A percentile compares a stretch with the other conserved stretches of the same genome.
phyloP scores from a whole-genome alignment of 352 stramenopile species.

The Globisporangium apiculatum region DNA sequence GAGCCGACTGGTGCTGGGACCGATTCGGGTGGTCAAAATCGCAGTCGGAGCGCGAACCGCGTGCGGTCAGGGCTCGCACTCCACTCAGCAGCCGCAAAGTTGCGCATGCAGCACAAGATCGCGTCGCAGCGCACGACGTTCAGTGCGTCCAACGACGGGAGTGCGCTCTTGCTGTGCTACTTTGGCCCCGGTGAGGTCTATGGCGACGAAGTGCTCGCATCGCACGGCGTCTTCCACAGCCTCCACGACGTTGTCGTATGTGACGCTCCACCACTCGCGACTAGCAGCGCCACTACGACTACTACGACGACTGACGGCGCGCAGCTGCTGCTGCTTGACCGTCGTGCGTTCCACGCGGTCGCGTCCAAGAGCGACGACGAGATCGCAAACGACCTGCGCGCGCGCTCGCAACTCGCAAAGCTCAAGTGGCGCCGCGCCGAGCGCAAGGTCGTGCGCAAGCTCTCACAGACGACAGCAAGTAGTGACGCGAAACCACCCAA shows the following conservation, averaged over 20 bases:
- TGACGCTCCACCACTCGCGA: background rate
- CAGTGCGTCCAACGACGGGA: background rate
- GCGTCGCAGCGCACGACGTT: background rate
- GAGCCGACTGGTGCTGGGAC: background rate
- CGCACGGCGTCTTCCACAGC: slow-evolving; percentile 25
- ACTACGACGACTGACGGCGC: background rate
- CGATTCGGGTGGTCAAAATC: background rate
- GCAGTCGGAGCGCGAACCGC: background rate
- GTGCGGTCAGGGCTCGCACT: slow-evolving; percentile 1
- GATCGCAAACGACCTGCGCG: slow-evolving; percentile 29
- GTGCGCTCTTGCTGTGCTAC: slow-evolving; percentile 29
- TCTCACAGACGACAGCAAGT: slow-evolving; percentile 2
- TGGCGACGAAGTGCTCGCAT: slow-evolving; percentile 37
- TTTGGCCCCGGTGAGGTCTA: slow-evolving; percentile 39
- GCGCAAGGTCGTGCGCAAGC: slow-evolving; percentile 18
- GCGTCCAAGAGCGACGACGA: slow-evolving; percentile 43
- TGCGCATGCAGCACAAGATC: slow-evolving; percentile 13
- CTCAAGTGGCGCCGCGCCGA: slow-evolving; percentile 47
- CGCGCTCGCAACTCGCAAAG: slow-evolving; percentile 24
- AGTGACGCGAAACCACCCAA: slow-evolving; percentile 27
- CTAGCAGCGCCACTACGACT: background rate
- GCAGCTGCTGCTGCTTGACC: slow-evolving; percentile 38
- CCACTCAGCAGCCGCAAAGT: slow-evolving; percentile 9
- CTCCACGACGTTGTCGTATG: slow-evolving; percentile 30
- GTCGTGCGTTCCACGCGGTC: slow-evolving; percentile 24